A percentile compares a stretch with the other conserved stretches of the same genome.
Conservation (phyloP, 257 asterid species). For the Salvia rosmarinus region DNA sequence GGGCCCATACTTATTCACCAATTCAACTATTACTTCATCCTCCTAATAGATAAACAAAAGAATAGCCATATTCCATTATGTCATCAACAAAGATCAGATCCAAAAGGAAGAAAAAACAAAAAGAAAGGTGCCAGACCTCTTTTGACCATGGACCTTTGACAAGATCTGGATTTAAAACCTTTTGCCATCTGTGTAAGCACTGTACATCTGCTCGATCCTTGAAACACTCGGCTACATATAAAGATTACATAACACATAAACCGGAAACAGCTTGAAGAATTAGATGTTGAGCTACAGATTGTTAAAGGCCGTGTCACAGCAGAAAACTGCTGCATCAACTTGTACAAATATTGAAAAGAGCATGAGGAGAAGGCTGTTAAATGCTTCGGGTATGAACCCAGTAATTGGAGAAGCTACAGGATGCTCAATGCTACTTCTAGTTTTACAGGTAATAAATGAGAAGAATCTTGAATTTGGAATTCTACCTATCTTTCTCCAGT, state of each 20-base stretch:
- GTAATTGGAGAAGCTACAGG: constrained; percentile 28
- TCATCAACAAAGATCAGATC: constrained; percentile 8
- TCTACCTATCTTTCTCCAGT: constrained; percentile 93
- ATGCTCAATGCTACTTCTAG: constrained; percentile 26
- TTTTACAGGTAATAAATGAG: constrained; percentile 31
- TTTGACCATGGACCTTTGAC: constrained; percentile 98
- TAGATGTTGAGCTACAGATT: constrained; percentile 24
- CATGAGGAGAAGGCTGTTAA: constrained; percentile 1
- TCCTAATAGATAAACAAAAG: constrained; percentile 52
- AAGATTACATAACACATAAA: constrained; percentile 27
- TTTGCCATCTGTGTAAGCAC: constrained; percentile 97
- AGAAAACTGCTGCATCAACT: constrained; percentile 18
- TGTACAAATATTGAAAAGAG: background rate
- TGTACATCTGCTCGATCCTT: constrained; percentile 91
- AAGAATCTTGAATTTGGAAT: constrained; percentile 38
- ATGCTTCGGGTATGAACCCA: constrained; percentile 8
- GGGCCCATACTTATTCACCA: constrained; percentile 81
- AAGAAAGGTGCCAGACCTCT: constrained; percentile 59
- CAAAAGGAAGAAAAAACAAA: constrained; percentile 27
- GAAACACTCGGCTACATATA: constrained; percentile 79
- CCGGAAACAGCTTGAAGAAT: constrained; percentile 29
- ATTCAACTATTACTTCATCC: constrained; percentile 75
- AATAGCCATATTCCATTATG: constrained; percentile 16
- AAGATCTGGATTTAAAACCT: constrained; percentile 93
- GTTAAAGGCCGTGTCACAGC: constrained; percentile 17